Evolutionary conservation across 306 rosid species (phyloP).

Genomic region (Citrullus amarus): DNA sequence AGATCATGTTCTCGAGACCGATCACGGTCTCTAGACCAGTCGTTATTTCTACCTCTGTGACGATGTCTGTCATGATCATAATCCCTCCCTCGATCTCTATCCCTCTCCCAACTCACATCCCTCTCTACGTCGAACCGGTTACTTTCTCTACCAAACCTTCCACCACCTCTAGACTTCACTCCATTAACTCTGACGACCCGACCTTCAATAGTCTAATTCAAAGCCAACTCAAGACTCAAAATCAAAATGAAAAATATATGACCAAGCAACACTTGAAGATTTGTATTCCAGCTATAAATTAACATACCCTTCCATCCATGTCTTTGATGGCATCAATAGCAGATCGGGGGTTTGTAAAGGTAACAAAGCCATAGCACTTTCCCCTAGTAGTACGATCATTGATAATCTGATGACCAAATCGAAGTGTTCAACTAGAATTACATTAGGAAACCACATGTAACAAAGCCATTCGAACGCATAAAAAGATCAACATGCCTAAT

Average conservation of each 20-base stretch:
- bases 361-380: constrained; percentile 86
- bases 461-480: not conserved
- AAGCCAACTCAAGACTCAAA: constrained; percentile 12
- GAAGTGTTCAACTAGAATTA: not conserved
- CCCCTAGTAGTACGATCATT: constrained; percentile 67
- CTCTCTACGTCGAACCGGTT: constrained; percentile 33
- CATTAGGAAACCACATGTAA: not conserved
- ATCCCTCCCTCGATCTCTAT: constrained; percentile 33
- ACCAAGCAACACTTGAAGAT: not conserved
- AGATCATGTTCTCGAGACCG: constrained; percentile 40
- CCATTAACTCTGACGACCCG: constrained; percentile 72
- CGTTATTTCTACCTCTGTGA: constrained; percentile 29
- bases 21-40: constrained; percentile 44
- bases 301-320: constrained; percentile 87
- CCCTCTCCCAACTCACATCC: constrained; percentile 46
- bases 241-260: not conserved
- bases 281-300: not conserved
- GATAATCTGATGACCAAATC: constrained; percentile 47
- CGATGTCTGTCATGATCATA: constrained; percentile 44
- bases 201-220: constrained; percentile 66
- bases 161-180: constrained; percentile 62
- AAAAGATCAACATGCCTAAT: not conserved
- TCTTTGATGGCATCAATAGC: constrained; percentile 73
- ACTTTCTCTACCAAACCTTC: constrained; percentile 59
- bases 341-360: constrained; percentile 80